These are phyloP conservation scores for Quercus alba DNA, from an alignment of 306 rosid species.

Conservation along the genomic window DNA sequence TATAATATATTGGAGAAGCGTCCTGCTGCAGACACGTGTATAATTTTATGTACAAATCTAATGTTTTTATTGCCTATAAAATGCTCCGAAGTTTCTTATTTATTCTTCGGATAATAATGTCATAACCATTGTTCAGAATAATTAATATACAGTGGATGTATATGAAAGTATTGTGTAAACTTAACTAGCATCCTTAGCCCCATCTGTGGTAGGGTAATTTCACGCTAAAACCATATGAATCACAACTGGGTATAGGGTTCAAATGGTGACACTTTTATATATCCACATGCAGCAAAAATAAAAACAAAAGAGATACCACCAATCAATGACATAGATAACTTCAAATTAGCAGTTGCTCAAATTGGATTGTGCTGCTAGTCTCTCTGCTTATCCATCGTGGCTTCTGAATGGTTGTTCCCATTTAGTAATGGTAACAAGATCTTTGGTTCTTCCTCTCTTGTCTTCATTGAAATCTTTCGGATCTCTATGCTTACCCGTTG, in stretches of 20 bases:
- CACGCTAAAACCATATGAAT: background rate
- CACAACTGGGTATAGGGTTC: background rate
- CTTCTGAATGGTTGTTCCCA: background rate
- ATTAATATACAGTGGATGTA: background rate
- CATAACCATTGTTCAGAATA: background rate
- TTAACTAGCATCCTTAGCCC: no score
- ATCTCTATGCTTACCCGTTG: background rate
- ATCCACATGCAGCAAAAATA: background rate
- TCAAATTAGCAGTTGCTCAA: background rate
- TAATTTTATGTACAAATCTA: background rate
- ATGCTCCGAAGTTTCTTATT: background rate
- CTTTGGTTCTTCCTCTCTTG: background rate
- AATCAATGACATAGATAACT: background rate
- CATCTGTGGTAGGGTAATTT: background rate
- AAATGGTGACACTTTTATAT: conserved; percentile 1
- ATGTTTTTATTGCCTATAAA: no score
- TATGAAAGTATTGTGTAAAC: background rate
- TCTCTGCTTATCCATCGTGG: background rate
- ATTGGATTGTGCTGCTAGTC: background rate
- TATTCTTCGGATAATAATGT: background rate
- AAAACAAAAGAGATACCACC: no score
- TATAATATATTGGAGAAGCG: no score
- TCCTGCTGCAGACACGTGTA: background rate
- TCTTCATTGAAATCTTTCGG: background rate
- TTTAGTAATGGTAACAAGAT: background rate